These are phyloP conservation scores for Mrakia gelida DNA, from an alignment of 768 basidiomycete genomes.

Conservation along the genomic window DNA sequence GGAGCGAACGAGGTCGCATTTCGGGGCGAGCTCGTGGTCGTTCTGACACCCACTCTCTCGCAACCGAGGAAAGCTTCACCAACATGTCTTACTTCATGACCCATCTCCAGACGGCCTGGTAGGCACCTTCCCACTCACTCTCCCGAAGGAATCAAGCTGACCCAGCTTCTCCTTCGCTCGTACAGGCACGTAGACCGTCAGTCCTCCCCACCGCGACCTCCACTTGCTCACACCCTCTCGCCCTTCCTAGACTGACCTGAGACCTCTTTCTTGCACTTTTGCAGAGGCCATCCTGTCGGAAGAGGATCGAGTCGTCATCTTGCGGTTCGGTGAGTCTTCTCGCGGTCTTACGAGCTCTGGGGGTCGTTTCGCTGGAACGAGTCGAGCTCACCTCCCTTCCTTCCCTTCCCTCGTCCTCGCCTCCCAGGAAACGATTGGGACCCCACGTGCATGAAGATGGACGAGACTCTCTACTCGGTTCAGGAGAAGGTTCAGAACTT, in stretches of 20 bases:
- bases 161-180: not conserved
- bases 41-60: not conserved
- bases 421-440: slow-evolving; percentile 50
- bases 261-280: not conserved
- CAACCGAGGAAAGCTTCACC: not conserved
- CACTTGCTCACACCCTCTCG: not conserved
- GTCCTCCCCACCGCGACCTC: not conserved
- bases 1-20: not conserved
- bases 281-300: slow-evolving; percentile 88
- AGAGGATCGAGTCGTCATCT: slow-evolving; percentile 89
- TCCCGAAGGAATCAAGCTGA: not conserved
- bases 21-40: not conserved
- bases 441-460: slow-evolving; percentile 95
- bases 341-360: not conserved
- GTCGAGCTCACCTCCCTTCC: not conserved
- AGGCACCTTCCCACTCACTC: not conserved
- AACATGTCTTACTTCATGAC: slow-evolving; percentile 84
- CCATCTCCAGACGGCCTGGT: slow-evolving; percentile 65
- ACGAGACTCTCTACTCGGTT: slow-evolving; percentile 87
- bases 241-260: not conserved
- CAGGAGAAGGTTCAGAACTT: slow-evolving; percentile 98
- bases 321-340: slow-evolving; percentile 65
- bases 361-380: too few relatives aligned
- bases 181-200: slow-evolving; percentile 85
- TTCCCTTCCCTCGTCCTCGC: not conserved